These are phyloP conservation scores for Saccharomyces hybrid DNA, from an alignment of 1,139 yeast genomes.

Conservation along the genomic window DNA sequence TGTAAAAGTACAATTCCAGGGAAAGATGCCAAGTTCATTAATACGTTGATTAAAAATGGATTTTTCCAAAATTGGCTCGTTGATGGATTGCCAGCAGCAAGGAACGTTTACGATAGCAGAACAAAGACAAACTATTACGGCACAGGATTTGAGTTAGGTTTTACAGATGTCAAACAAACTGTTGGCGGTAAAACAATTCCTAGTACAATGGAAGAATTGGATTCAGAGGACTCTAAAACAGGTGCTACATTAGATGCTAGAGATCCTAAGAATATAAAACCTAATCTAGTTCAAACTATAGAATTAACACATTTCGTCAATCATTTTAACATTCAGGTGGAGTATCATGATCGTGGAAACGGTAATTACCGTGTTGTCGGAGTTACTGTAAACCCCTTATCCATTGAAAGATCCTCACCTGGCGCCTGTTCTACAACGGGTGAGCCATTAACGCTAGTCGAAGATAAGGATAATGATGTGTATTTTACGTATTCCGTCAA, in stretches of 20 bases:
- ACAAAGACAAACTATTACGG: constrained; percentile 61
- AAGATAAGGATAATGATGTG: constrained; percentile 39
- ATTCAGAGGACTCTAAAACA: not conserved
- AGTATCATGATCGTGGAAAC: constrained; percentile 71
- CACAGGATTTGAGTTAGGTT: constrained; percentile 77
- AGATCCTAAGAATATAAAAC: constrained; percentile 13
- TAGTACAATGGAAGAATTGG: constrained; percentile 1
- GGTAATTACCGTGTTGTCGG: constrained; percentile 83
- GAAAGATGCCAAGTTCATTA: constrained; percentile 65
- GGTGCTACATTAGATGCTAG: not conserved
- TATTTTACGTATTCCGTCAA: constrained; percentile 55
- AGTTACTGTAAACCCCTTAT: constrained; percentile 64
- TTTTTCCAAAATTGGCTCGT: constrained; percentile 87
- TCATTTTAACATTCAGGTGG: constrained; percentile 71
- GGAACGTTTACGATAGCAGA: constrained; percentile 44
- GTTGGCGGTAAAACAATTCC: constrained; percentile 7
- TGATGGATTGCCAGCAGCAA: constrained; percentile 92
- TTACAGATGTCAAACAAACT: constrained; percentile 36
- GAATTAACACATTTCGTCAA: constrained; percentile 54
- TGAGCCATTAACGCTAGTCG: constrained; percentile 40
- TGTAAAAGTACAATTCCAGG: constrained; percentile 56
- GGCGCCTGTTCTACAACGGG: constrained; percentile 34
- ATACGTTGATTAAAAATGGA: constrained; percentile 69
- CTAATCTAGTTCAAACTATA: constrained; percentile 11
- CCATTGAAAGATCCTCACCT: constrained; percentile 43